Base-by-base conservation (phyloP, 139 green algal genomes). In the Chlorella vulgaris region DNA sequence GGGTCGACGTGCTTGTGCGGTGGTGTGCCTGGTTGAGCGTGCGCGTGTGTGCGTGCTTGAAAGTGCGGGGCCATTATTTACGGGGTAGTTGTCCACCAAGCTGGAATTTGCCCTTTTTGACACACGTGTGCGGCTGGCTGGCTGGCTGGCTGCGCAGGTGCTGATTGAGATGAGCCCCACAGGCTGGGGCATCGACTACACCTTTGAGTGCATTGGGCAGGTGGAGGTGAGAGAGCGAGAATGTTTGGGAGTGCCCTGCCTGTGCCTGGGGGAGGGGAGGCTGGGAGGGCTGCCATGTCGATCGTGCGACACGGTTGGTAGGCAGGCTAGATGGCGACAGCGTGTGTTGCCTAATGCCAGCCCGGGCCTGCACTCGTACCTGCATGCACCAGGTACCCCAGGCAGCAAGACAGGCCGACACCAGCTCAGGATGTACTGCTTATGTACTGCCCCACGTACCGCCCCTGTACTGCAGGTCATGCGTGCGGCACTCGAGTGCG, bases 181-280 rank as follows among this genome's bases (percentile, higher is more conserved):
- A 35, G 87, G 89, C 13, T 95, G 95, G 78, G 97, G 97, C 61
- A 93, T 95, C 29, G 97, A 99, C 87, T 98, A 98, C 87, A 95
- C 90, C 28, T 98, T 98, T 83, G 94, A 98, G 74, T 98, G 94
- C 88, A 96, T 96, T 36, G 96, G 96, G 61, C 97, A 95, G 71
- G 91, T 96, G 24, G 74, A 94, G 35, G 82, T 85, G 55, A 29
- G 55, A 2, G 3, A 28, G 26, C 47, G 50, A 33, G 38, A 28
- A 67, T 29, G 33, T 42, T 18, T 43, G 24, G 26, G 18, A 21
- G 55, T 28, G 18, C 18, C 18, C 18, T 65, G 55, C 18, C 18
- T 31, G 55, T 65, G 55, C 18, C 28, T 65, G 47, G 15, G 15
- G 47, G 15, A 58, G 47, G 47, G 47, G 47, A 31, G 55, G n/a